phyloP scores from a whole-genome alignment of 768 basidiomycete genomes.

The Leccinum uliginosum region DNA sequence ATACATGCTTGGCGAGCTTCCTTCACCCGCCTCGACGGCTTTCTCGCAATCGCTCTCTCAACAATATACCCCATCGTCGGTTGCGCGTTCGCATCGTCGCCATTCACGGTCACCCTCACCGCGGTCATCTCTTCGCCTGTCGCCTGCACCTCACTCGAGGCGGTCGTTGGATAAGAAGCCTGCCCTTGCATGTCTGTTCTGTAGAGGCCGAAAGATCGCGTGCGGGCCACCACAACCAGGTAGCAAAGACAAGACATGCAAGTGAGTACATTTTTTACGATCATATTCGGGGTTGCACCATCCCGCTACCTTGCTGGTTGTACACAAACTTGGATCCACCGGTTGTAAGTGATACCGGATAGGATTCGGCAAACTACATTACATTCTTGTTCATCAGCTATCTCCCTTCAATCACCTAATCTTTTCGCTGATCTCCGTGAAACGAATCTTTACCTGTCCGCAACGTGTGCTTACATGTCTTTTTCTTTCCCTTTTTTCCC shows the following conservation, averaged over 20 bases:
- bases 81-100: conserved; percentile 17
- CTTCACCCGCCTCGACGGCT: conserved; percentile 2
- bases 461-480: conserved; percentile 22
- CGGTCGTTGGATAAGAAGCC: conserved; percentile 48
- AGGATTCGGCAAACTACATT: conserved; percentile 3
- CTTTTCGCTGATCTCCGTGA: conserved; percentile 27
- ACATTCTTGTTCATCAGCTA: background rate
- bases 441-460: conserved; percentile 4
- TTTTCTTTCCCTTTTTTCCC: conserved; percentile 19
- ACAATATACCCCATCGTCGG: conserved; percentile 11
- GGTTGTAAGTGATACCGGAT: conserved; percentile 14
- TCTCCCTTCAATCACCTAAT: conserved; percentile 22
- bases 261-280: conserved; percentile 40
- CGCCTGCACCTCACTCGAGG: conserved; percentile 22
- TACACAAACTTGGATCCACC: conserved; percentile 7
- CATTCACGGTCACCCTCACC: conserved; percentile 29
- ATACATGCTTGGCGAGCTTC: conserved; percentile 16
- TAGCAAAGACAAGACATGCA: conserved; percentile 57
- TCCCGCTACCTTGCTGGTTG: conserved; percentile 3
- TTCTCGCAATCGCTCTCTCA: conserved; percentile 13
- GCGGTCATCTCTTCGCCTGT: conserved; percentile 14
- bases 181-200: conserved; percentile 60
- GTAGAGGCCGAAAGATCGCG: conserved; percentile 64
- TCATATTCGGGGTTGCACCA: background rate
- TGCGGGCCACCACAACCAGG: conserved; percentile 56